Base-by-base conservation (phyloP, 2,329 filamentous ascomycete genomes). In the Neofusicoccum kwambonambiense region DNA sequence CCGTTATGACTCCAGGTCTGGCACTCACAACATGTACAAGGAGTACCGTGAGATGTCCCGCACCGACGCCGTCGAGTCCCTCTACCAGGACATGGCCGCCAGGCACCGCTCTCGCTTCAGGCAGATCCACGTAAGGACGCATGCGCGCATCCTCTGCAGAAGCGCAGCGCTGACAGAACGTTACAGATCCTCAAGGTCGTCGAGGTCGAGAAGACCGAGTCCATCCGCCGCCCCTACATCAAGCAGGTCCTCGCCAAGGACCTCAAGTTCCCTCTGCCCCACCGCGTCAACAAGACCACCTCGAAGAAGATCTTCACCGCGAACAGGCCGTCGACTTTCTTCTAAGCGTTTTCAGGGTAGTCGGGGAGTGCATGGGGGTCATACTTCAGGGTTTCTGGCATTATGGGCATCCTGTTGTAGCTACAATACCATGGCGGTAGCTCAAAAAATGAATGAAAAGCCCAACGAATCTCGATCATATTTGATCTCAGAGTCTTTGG, bases 11-110 rank as follows among this genome's bases (percentile, higher is more conserved):
- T 99, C 96, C 70, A 94, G 95, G 84, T 98, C 95, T 77, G 95
- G 95, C 77, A 99, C 95, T 78, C 95, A 99, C 93, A 99, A 99
- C 91, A 99, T 99, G 95, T 99, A 99, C 92, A 98, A 98, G 90
- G 95, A 99, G 90, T 98, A 97, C 91, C 92, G 95, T 81, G 95
- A 98, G 88, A 91, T 98, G 88, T 94, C 91, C 81, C 89, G 95
- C 83, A 91, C 90, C 78, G 94, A 95, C 74, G 95, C 95, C 73
- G 94, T 98, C 78, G 91, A 98, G 85, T 85, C 94, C 74, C 89
- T 99, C 80, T 99, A 99, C 90, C 91, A 95, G 84, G 95, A 99
- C 87, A 98, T 99, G 95, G 93, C 95, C 75, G 94, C 96, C 82
- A 92, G 95, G 82, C 95, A 99, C 89, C 93, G 92, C 81, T 90